Base-by-base conservation (phyloP, 352 stramenopile species). In the Pythium chondricola region DNA sequence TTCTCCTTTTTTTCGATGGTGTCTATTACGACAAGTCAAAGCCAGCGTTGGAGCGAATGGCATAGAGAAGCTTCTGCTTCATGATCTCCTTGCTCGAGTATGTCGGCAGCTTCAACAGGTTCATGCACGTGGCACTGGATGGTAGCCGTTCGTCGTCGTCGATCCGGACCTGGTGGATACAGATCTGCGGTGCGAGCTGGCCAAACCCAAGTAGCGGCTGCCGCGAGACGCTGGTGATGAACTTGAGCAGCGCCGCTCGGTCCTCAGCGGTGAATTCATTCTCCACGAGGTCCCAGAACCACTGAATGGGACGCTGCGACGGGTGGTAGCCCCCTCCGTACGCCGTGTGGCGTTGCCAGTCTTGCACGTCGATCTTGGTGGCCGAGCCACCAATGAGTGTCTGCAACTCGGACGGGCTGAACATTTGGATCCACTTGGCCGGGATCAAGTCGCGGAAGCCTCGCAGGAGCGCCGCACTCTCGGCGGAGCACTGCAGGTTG, bases 281-380 rank as follows among this genome's bases (percentile, higher is more conserved):
- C 9, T 62, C 44, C 4, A 92, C 73, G 18, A 92, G 68, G 10
- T 86, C 73, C 80, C 77, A 92, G 41, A 92, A 89, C 80, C 77
- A 89, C 46, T 83, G 68, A 17, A 92, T 79, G 5, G 67, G 42
- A 0, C 30, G 56, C 48, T 92, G 80, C 4, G 76, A 88, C 24
- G 74, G 73, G 65, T 98, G 93, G 56, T 98, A 98, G 4, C 96
- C 96, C 25, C 93, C 93, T n/a, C 82, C 83, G 51, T 99, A 98
- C 14, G 70, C 43, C 41, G 90, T 98, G 40, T 98, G 77, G 3
- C 69, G 61, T 51, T 96, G 71, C 74, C 98, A 95, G 63, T 98
- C 96, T n/a, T 90, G 70, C 1, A 98, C 65, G 65, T 98, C 90
- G 47, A 98, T 95, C n/a, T 85, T 87, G 20, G 83, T 92, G 42